These are phyloP conservation scores for Epichloe uncinata DNA, from an alignment of 2,329 filamentous ascomycete species.

Conservation along the genomic window DNA sequence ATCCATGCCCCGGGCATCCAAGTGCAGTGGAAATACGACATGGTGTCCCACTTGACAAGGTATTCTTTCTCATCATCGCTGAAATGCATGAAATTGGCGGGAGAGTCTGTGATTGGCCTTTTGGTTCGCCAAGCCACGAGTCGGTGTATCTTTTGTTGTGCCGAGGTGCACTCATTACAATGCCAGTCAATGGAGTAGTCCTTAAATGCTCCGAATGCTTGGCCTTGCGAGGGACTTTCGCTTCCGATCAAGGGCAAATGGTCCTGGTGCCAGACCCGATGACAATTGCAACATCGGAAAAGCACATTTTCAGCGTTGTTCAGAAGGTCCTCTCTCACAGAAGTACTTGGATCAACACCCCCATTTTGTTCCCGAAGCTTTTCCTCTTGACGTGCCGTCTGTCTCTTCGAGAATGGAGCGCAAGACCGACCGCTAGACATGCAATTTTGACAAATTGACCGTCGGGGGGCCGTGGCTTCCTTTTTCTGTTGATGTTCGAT, in stretches of 20 bases:
- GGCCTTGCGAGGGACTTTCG: conserved; percentile 20
- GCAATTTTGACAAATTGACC: conserved; percentile 62
- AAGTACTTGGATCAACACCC: conserved; percentile 62
- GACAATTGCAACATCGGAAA: conserved; percentile 70
- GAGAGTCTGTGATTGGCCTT: conserved; percentile 31
- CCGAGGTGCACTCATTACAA: conserved; percentile 63
- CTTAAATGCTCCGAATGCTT: conserved; percentile 40
- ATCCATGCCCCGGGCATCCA: conserved; percentile 92
- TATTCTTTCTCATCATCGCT: conserved; percentile 68
- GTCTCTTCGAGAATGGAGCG: conserved; percentile 56
- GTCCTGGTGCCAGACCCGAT: conserved; percentile 68
- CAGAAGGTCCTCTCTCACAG: conserved; percentile 48
- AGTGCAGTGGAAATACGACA: conserved; percentile 67
- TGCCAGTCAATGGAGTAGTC: conserved; percentile 66
- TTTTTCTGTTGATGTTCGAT: conserved; percentile 54
- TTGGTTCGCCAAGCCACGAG: conserved; percentile 68
- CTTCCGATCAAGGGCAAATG: conserved; percentile 50
- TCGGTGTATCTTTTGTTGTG: conserved; percentile 54
- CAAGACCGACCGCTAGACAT: conserved; percentile 54
- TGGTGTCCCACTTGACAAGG: conserved; percentile 71
- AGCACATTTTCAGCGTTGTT: conserved; percentile 67
- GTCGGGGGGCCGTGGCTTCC: conserved; percentile 54
- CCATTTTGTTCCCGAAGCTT: conserved; percentile 65
- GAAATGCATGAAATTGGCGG: conserved; percentile 30
- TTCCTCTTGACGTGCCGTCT: conserved; percentile 70